These are phyloP conservation scores for Cerioporus squamosus DNA, from an alignment of 1,284 basidiomycete genomes.

Conservation along the genomic window DNA sequence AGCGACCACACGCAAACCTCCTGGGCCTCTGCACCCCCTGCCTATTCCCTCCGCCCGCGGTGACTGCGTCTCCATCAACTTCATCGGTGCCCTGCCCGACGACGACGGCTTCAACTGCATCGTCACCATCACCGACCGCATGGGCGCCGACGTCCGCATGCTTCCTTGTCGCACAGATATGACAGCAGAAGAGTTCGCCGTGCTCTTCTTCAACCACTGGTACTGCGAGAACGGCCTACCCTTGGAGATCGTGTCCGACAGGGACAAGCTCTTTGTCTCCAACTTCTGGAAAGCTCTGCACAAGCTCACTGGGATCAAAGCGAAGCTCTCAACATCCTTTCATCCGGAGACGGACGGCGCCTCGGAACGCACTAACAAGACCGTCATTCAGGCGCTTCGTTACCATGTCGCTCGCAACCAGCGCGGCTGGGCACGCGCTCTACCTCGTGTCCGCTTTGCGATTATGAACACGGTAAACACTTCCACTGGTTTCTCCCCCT, in stretches of 20 bases:
- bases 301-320: conserved; percentile 36
- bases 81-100: conserved; percentile 29
- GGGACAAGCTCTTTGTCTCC: conserved; percentile 46
- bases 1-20: background rate
- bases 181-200: conserved; percentile 37
- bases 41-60: too few relatives aligned
- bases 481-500: too few relatives aligned
- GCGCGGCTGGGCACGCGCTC: too few relatives aligned
- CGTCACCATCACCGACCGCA: conserved; percentile 39
- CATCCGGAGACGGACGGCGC: conserved; percentile 44
- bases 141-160: conserved; percentile 41
- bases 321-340: conserved; percentile 46
- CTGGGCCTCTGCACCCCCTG: too few relatives aligned
- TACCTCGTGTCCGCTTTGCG: too few relatives aligned
- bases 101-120: conserved; percentile 42
- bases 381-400: too few relatives aligned
- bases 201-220: conserved; percentile 40
- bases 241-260: conserved; percentile 35
- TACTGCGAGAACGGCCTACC: conserved; percentile 48
- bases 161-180: conserved; percentile 33
- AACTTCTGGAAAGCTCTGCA: conserved; percentile 46
- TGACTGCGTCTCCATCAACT: too few relatives aligned
- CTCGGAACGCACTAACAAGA: too few relatives aligned
- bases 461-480: too few relatives aligned
- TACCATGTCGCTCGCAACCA: too few relatives aligned